A percentile compares a stretch with the other conserved stretches of the same genome.
phyloP scores from a whole-genome alignment of 768 basidiomycete genomes.

The Gloeopeniophorella convolvens region DNA sequence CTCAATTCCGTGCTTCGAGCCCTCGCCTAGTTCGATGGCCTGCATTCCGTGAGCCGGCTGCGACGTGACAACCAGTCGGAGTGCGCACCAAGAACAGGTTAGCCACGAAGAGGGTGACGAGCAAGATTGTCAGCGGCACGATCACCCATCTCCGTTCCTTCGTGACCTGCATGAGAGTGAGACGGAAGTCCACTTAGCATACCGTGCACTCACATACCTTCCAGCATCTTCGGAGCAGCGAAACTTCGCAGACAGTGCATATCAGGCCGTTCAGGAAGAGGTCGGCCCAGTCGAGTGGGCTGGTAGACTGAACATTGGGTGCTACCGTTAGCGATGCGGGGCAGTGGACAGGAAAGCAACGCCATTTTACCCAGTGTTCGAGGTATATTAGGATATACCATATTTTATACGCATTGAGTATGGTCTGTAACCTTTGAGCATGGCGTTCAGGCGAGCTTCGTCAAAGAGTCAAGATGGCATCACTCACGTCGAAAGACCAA shows the following conservation, averaged over 20 bases:
- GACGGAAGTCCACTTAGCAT: background rate
- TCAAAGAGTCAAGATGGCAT: background rate
- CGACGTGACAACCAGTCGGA: background rate
- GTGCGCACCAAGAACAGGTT: constrained; percentile 35
- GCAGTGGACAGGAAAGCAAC: background rate
- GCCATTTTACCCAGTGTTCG: constrained; percentile 21
- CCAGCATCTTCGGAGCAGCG: constrained; percentile 46
- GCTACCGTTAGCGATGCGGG: background rate
- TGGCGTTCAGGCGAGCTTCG: background rate
- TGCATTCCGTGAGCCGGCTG: background rate
- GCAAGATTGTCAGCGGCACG: constrained; percentile 30
- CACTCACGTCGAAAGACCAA: constrained; percentile 38
- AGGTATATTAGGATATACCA: constrained; percentile 24
- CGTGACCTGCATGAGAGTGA: constrained; percentile 32
- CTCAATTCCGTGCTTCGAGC: constrained; percentile 4
- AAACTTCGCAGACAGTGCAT: constrained; percentile 41
- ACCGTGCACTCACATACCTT: constrained; percentile 31
- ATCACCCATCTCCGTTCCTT: constrained; percentile 34
- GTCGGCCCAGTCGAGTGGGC: constrained; percentile 38
- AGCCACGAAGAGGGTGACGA: constrained; percentile 31
- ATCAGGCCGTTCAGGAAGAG: constrained; percentile 44
- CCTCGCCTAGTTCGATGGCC: constrained; percentile 13
- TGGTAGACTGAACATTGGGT: constrained; percentile 25
- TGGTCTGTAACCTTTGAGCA: constrained; percentile 23
- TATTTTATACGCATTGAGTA: constrained; percentile 24